Base-by-base conservation (phyloP, 805 yeast genomes). In the Myxozyma melibiosi region DNA sequence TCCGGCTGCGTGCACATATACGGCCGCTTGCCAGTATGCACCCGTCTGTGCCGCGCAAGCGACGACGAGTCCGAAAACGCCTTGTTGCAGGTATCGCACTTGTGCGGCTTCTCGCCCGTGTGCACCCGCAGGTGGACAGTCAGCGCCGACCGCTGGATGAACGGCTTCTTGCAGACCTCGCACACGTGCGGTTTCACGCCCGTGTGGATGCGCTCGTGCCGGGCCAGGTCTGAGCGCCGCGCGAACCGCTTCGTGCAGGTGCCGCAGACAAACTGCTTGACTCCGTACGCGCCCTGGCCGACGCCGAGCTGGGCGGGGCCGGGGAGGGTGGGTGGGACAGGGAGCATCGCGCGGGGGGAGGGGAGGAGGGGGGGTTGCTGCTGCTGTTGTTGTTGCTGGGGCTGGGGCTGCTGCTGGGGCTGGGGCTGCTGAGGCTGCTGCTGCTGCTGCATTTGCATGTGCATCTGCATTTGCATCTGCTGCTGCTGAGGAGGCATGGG, bases 91-190 rank as follows among this genome's bases (percentile, higher is more conserved):
- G 65, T 61, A 14, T 74, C 70, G 68, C 90, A 85, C 54, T 73
- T 73, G 67, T 82, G 85, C 7, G 90, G 90, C 63, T 84, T 85
- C 66, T 84, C 90, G n/a, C 90, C 90, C 0, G 90, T 85, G 69
- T 90, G 96, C 5, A 88, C 85, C 63, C 88, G 81, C 63, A 80
- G 76, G 71, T 90, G 96, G 3, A 91, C 89, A 61, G 84, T 85
- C 53, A 89, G 74, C 1, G 94, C 88, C 9, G 90, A 84, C 7
- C 96, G 91, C 67, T 96, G 80, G 65, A 88, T 85, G 74, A 90
- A 90, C 52, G 81, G 83, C 69, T 89, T 88, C 45, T 81, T 78
- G 70, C 96, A 89, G 16, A 84, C 78, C 2, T 60, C 41, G 71
- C 75, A 72, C 77, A 78, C 60, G 54, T 73, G 73, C 2, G 75